Percentiles rank a stretch among this genome's conserved stretches.
Conservation (phyloP, 805 yeast species). For the Metschnikowia cubensis region DNA sequence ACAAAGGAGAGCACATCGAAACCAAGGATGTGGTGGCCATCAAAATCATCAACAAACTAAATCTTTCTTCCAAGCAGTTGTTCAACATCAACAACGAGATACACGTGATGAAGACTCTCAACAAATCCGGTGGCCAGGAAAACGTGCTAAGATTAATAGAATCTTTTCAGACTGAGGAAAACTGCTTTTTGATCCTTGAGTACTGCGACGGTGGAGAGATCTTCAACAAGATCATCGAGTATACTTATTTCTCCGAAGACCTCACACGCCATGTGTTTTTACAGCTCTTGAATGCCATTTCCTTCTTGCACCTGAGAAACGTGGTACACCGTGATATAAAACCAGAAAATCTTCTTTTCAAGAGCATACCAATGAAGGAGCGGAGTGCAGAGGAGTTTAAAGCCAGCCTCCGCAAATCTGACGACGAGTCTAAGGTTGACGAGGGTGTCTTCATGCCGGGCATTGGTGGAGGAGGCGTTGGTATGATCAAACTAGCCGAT, state of each 20-base stretch:
- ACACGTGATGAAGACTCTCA: slow-evolving; percentile 61
- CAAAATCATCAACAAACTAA: slow-evolving; percentile 63
- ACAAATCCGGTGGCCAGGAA: slow-evolving; percentile 42
- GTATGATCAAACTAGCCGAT: slow-evolving; percentile 86
- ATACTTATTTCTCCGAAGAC: slow-evolving; percentile 63
- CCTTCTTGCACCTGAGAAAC: slow-evolving; percentile 70
- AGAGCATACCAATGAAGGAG: slow-evolving; percentile 47
- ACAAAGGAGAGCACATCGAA: slow-evolving; percentile 47
- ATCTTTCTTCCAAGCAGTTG: slow-evolving; percentile 57
- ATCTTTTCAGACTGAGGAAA: slow-evolving; percentile 57
- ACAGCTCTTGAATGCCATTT: slow-evolving; percentile 61
- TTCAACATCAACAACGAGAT: slow-evolving; percentile 79
- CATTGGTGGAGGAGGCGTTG: slow-evolving; percentile 91
- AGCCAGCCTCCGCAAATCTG: slow-evolving; percentile 52
- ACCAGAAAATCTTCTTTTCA: slow-evolving; percentile 71
- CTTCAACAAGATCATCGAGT: slow-evolving; percentile 62
- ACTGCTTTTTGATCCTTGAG: slow-evolving; percentile 70
- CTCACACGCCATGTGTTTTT: slow-evolving; percentile 57
- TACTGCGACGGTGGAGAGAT: slow-evolving; percentile 75
- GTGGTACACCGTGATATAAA: slow-evolving; percentile 81
- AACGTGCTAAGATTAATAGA: slow-evolving; percentile 63
- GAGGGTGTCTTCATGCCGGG: slow-evolving; percentile 83
- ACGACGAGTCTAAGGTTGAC: slow-evolving; percentile 69
- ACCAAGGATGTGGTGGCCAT: slow-evolving; percentile 46
- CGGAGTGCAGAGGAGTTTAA: slow-evolving; percentile 39